These are phyloP conservation scores for Emmonsiellopsis sp. DNA, from an alignment of 2,329 filamentous ascomycete species.

Conservation along the genomic window DNA sequence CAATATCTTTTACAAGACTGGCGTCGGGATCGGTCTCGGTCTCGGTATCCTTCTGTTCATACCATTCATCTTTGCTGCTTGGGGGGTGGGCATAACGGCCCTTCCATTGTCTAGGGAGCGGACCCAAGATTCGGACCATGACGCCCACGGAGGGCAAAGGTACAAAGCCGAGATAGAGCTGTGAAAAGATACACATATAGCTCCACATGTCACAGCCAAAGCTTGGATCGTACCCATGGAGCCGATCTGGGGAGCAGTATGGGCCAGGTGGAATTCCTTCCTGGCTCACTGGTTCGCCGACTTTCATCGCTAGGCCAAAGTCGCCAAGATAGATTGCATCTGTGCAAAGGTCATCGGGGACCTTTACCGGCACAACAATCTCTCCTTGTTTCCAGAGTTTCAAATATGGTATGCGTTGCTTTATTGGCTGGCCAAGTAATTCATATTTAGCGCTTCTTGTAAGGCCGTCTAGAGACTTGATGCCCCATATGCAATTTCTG, in stretches of 20 bases:
- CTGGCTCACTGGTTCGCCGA: conserved; percentile 11
- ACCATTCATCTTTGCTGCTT: too few species aligned
- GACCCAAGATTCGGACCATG: conserved; percentile 17
- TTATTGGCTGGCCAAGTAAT: conserved; percentile 17
- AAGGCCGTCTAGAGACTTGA: conserved; percentile 15
- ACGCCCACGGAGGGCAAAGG: conserved; percentile 13
- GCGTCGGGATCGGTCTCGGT: conserved; percentile 9
- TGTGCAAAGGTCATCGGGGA: conserved; percentile 16
- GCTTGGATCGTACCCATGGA: conserved; percentile 18
- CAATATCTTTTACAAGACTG: neutral
- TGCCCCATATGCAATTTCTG: conserved; percentile 23
- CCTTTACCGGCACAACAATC: conserved; percentile 15
- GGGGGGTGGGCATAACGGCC: conserved; percentile 10
- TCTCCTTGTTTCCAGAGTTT: conserved; percentile 19
- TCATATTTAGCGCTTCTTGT: conserved; percentile 19
- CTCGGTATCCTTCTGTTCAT: too few species aligned
- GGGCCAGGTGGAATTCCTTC: conserved; percentile 9
- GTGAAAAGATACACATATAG: conserved; percentile 20
- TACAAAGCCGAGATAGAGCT: conserved; percentile 16
- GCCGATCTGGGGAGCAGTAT: conserved; percentile 20
- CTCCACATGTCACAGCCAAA: conserved; percentile 24
- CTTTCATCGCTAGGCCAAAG: conserved; percentile 19
- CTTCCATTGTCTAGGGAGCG: conserved; percentile 19
- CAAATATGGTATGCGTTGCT: conserved; percentile 17
- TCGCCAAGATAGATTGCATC: conserved; percentile 23